These are phyloP conservation scores for Yarrowia hollandica DNA, from an alignment of 805 yeast species.

Conservation along the genomic window DNA sequence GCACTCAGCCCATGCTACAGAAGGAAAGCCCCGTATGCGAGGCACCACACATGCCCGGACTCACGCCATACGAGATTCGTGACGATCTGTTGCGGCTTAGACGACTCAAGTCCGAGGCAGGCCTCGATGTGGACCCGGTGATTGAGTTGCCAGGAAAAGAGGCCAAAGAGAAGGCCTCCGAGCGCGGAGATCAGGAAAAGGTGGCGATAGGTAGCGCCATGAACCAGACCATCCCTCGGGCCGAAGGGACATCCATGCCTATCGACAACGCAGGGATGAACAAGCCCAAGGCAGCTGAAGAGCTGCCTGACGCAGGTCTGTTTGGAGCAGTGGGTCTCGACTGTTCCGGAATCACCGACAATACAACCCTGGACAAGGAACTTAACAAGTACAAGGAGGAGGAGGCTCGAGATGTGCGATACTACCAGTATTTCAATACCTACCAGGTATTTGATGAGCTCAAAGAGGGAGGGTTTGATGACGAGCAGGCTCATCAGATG, in stretches of 20 bases:
- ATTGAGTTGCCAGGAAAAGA: constrained; percentile 16
- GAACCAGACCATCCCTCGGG: constrained; percentile 4
- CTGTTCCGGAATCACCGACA: neutral
- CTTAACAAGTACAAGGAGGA: constrained; percentile 21
- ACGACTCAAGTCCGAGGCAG: constrained; percentile 9
- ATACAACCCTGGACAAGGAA: constrained; percentile 1
- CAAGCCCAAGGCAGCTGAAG: neutral
- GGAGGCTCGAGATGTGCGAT: constrained; percentile 24
- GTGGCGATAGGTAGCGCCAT: constrained; percentile 10
- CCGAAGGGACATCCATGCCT: constrained; percentile 26
- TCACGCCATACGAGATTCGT: neutral
- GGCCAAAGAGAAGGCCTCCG: neutral
- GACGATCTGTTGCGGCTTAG: constrained; percentile 14
- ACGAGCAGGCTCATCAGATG: constrained; percentile 59
- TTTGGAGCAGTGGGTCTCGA: constrained; percentile 19
- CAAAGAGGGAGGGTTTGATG: constrained; percentile 56
- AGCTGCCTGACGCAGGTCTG: neutral
- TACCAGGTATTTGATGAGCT: constrained; percentile 59
- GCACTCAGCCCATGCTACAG: constrained; percentile 5
- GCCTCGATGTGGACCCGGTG: constrained; percentile 17
- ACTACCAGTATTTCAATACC: constrained; percentile 54
- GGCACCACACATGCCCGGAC: constrained; percentile 10
- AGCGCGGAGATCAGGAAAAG: constrained; percentile 3
- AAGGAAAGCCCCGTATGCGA: constrained; percentile 17
- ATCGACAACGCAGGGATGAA: neutral